Percentiles rank a stretch among this genome's conserved stretches.
Evolutionary conservation across 768 basidiomycete species (phyloP).

Genomic region (Trametes coccinea): DNA sequence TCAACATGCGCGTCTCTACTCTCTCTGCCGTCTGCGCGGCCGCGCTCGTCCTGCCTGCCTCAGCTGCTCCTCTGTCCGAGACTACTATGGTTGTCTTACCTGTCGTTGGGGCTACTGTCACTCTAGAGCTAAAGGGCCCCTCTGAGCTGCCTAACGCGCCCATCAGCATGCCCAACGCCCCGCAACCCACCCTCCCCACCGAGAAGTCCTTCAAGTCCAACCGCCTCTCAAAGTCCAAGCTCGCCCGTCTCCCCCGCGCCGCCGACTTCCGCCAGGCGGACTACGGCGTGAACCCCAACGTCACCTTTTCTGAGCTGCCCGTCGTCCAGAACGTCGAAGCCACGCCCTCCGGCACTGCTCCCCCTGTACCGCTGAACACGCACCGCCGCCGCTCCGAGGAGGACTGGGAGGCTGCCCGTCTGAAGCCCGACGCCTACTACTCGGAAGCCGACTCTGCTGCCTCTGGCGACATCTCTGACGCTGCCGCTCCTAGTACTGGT

Average conservation of each 20-base stretch:
- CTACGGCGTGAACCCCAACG: conserved; percentile 17
- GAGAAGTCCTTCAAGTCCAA: neutral
- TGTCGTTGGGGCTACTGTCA: conserved; percentile 4
- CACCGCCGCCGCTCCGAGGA: conserved; percentile 2
- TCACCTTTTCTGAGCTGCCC: conserved; percentile 3
- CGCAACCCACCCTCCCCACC: neutral
- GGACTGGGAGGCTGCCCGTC: conserved; percentile 5
- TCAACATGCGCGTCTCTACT: conserved; percentile 14
- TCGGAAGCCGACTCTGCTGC: neutral
- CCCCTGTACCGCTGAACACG: neutral
- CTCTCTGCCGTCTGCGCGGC: conserved; percentile 15
- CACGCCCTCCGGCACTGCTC: neutral
- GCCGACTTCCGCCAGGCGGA: conserved; percentile 20
- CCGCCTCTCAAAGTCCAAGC: conserved; percentile 5
- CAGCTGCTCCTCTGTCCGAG: conserved; percentile 18
- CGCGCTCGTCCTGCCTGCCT: conserved; percentile 16
- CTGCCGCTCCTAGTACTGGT: neutral
- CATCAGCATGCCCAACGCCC: neutral
- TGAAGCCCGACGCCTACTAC: conserved; percentile 5
- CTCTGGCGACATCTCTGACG: neutral
- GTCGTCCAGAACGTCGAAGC: conserved; percentile 5
- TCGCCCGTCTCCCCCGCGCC: conserved; percentile 1
- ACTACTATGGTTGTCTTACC: conserved; percentile 15
- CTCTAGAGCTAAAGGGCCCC: conserved; percentile 13
- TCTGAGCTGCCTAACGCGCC: conserved; percentile 20